Evolutionary conservation across 2,329 filamentous ascomycete genomes (phyloP), one percentile per base, ranked within the genome.

Genomic region (Aulographum hederae): DNA sequence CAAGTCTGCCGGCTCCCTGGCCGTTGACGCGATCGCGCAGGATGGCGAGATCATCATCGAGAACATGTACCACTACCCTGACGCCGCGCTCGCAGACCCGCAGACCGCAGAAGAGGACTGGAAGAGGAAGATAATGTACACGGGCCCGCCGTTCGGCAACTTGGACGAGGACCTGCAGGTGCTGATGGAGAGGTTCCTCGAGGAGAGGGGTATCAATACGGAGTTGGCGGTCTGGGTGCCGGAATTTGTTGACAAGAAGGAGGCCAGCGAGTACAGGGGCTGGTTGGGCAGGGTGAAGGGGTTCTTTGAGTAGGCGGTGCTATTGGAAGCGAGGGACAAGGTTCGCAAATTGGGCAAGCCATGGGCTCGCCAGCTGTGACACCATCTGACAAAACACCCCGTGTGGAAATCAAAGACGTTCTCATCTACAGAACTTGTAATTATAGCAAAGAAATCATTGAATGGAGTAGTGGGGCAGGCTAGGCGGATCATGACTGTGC

Each of bases 241-340:
- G 23, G 85, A 95, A 54, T 98, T 93, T 61, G 85, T 95, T 49
- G 84, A 95, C 52, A 72, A 79, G 59, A 98, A 98, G 75, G 89
- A 98, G 71, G 86, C 95, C 71, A 78, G 74, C 60, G 89, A 98
- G 67, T 98, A 98, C 57, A 62, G 91, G 38, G 62, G 68, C 42
- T 98, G 91, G 89, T 63, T 98, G 54, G 69, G 73, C 55, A 72
- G 67, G n/a, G n/a, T n/a, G n/a, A n/a, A n/a, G n/a, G n/a, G n/a
- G n/a, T n/a, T n/a, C n/a, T n/a, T n/a, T n/a, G n/a, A n/a, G n/a
- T n/a, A n/a, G n/a, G n/a, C n/a, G n/a, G n/a, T n/a, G n/a, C n/a
- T n/a, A n/a, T n/a, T n/a, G n/a, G n/a, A n/a, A n/a, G n/a, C n/a
- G n/a, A n/a, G n/a, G n/a, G n/a, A n/a, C n/a, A n/a, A n/a, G n/a